A percentile compares a stretch with the other conserved stretches of the same genome.
These are phyloP conservation scores for Funneliformis mosseae DNA, from an alignment of 192 early-diverging fungal species.

Conservation along the genomic window DNA sequence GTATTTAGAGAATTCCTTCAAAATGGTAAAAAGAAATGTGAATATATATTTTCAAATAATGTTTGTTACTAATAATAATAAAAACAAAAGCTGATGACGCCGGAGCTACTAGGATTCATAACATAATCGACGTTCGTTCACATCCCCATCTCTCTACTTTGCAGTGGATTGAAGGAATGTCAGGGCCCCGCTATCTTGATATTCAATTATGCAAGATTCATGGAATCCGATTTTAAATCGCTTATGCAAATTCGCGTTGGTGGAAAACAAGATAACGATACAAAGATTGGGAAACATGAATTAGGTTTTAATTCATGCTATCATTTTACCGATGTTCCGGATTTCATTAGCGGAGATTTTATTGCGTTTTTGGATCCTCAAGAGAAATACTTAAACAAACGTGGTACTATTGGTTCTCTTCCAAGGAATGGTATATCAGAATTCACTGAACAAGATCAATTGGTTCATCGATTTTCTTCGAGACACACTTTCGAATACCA, in stretches of 20 bases:
- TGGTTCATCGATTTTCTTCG: conserved; percentile 31
- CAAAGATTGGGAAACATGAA: background rate
- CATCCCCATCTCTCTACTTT: background rate
- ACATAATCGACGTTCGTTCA: conserved; percentile 26
- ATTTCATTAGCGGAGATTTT: conserved; percentile 25
- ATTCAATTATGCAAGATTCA: conserved; percentile 37
- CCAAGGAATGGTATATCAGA: background rate
- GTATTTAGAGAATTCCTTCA: conserved; percentile 36
- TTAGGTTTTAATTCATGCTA: conserved; percentile 36
- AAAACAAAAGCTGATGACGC: conserved; percentile 29
- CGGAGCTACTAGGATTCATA: conserved; percentile 22
- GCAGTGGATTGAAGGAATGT: conserved; percentile 26
- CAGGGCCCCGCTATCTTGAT: conserved; percentile 38
- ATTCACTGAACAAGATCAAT: conserved; percentile 17
- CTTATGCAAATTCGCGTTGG: conserved; percentile 34
- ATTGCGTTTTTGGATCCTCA: conserved; percentile 39
- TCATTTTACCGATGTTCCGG: conserved; percentile 35
- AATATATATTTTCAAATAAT: too few relatives aligned
- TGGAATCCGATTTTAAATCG: conserved; percentile 22
- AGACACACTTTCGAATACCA: conserved; percentile 37
- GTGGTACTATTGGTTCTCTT: background rate
- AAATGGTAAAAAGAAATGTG: conserved; percentile 10
- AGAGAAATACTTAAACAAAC: background rate
- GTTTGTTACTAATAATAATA: too few relatives aligned
- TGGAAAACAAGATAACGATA: background rate